Percentiles rank a stretch among this genome's conserved stretches.
Conservation (phyloP, 495 filamentous ascomycete genomes). For the Xylaria longipes region DNA sequence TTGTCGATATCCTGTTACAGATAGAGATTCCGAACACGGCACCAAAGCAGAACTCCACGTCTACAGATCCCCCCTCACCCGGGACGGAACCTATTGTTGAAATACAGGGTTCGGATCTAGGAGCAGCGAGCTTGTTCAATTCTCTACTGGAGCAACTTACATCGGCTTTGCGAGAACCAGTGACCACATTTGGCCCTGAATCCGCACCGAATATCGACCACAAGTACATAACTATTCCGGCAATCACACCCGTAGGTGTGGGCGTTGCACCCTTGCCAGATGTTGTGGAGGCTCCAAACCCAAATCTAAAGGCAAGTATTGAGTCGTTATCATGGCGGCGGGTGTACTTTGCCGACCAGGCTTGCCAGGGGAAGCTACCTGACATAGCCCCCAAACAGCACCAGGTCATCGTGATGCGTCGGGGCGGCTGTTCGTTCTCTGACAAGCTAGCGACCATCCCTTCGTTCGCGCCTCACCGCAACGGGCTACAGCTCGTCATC, state of each 20-base stretch:
- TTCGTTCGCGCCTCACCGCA: constrained; percentile 65
- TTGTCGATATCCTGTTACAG: constrained; percentile 67
- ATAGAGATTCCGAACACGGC: constrained; percentile 28
- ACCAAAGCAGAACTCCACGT: constrained; percentile 37
- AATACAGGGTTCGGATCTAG: constrained; percentile 45
- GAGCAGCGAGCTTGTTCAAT: constrained; percentile 54
- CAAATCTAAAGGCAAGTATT: constrained; percentile 46
- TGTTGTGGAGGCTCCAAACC: constrained; percentile 59
- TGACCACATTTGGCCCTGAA: constrained; percentile 39
- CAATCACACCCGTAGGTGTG: constrained; percentile 72
- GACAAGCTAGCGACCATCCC: constrained; percentile 86
- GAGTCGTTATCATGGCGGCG: constrained; percentile 65
- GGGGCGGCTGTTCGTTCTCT: constrained; percentile 84
- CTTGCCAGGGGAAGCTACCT: constrained; percentile 69
- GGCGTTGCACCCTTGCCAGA: constrained; percentile 80
- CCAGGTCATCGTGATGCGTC: constrained; percentile 81
- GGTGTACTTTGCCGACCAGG: constrained; percentile 73
- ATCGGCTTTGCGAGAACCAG: constrained; percentile 57
- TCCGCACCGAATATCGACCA: constrained; percentile 41
- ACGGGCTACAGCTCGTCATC: constrained; percentile 77
- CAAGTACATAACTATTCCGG: constrained; percentile 62
- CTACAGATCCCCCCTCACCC: constrained; percentile 22
- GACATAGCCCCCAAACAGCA: constrained; percentile 66
- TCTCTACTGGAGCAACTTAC: constrained; percentile 66
- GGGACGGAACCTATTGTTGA: constrained; percentile 39